Evolutionary conservation across 208 protist species (phyloP).

Genomic region (Leishmania guyanensis): DNA sequence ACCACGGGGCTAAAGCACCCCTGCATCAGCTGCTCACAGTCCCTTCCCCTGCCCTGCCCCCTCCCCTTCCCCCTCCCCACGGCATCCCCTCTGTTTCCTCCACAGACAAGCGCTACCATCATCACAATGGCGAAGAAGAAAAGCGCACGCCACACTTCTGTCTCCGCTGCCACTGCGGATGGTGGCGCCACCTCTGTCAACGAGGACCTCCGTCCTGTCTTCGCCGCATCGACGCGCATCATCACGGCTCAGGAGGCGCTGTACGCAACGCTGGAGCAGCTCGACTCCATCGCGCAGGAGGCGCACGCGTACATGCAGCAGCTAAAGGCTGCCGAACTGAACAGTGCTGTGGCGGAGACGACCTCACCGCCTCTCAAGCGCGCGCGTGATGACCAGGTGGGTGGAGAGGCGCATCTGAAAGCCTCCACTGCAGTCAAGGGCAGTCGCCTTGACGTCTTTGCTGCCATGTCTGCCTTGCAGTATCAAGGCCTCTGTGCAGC

Average conservation of each 20-base stretch:
- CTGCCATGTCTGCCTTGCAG: slow-evolving; percentile 54
- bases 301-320: slow-evolving; percentile 44
- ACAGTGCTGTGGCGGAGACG: not conserved
- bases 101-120: not conserved
- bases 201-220: slow-evolving; percentile 7
- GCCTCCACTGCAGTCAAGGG: slow-evolving; percentile 7
- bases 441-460: slow-evolving; percentile 44
- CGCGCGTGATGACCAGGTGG: not conserved
- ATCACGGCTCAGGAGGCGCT: slow-evolving; percentile 34
- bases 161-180: slow-evolving; percentile 4
- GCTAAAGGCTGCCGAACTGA: slow-evolving; percentile 8
- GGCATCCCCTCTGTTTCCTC: not conserved
- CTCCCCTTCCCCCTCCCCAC: not conserved
- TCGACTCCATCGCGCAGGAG: slow-evolving; percentile 59
- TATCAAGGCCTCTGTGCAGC: slow-evolving; percentile 36
- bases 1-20: not conserved
- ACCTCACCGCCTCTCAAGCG: slow-evolving; percentile 14
- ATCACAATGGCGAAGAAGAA: slow-evolving; percentile 28
- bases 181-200: not conserved
- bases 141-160: slow-evolving; percentile 6
- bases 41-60: not conserved
- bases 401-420: not conserved
- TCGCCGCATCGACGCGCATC: slow-evolving; percentile 12
- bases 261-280: slow-evolving; percentile 29
- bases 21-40: not conserved